Evolutionary conservation across 352 stramenopile species (phyloP).

Genomic region (Elongisporangium anandrum): DNA sequence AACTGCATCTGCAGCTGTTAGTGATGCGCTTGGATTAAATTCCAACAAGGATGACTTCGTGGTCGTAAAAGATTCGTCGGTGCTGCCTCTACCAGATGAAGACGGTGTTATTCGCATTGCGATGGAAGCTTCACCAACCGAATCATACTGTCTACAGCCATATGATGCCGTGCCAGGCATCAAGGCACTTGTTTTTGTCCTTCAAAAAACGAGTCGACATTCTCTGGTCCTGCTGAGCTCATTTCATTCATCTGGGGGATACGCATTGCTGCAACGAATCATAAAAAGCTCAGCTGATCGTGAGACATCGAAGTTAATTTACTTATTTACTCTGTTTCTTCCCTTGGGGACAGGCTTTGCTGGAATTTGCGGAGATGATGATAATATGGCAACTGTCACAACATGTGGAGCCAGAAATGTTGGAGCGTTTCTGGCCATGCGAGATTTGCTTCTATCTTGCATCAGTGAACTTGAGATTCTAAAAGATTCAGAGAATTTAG

Average conservation of each 20-base stretch:
- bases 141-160: slow-evolving; percentile 25
- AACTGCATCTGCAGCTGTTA: slow-evolving; percentile 43
- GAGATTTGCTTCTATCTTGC: slow-evolving; percentile 59
- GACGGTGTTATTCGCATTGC: background rate
- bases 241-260: slow-evolving; percentile 62
- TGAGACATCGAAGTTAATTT: slow-evolving; percentile 38
- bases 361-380: slow-evolving; percentile 22
- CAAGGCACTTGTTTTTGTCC: slow-evolving; percentile 42
- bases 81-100: background rate
- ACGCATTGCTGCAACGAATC: slow-evolving; percentile 40
- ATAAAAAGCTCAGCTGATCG: slow-evolving; percentile 36
- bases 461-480: slow-evolving; percentile 23
- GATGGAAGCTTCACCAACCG: background rate
- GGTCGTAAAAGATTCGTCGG: background rate
- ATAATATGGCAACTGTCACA: slow-evolving; percentile 35
- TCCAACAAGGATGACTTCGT: background rate
- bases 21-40: slow-evolving; percentile 57
- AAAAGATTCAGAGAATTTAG: slow-evolving; percentile 1
- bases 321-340: slow-evolving; percentile 50
- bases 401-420: slow-evolving; percentile 57
- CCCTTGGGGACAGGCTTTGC: slow-evolving; percentile 49
- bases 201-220: slow-evolving; percentile 63
- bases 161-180: slow-evolving; percentile 54
- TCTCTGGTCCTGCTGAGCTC: slow-evolving; percentile 60
- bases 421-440: slow-evolving; percentile 51